Evolutionary conservation across 2,329 filamentous ascomycete species (phyloP), one percentile per base, ranked within the genome.

Genomic region (Volutella citrinella): DNA sequence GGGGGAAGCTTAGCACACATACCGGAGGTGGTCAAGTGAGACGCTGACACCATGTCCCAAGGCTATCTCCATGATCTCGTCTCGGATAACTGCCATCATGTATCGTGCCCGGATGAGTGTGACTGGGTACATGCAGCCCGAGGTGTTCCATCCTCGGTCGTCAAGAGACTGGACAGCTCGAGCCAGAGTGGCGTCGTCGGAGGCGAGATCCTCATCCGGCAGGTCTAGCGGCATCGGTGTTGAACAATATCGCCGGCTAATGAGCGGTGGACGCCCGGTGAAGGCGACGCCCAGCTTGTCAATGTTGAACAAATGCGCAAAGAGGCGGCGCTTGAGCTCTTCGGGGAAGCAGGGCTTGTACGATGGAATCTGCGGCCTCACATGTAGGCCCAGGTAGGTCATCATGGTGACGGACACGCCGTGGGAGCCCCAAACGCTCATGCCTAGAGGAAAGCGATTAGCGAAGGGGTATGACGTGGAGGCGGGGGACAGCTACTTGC

Each of bases 11-110:
- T n/a, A n/a, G n/a, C n/a, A n/a, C n/a, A n/a, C n/a, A n/a, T n/a
- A n/a, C n/a, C n/a, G n/a, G n/a, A n/a, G n/a, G n/a, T n/a, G n/a
- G n/a, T n/a, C n/a, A n/a, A n/a, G n/a, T n/a, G n/a, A n/a, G n/a
- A n/a, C n/a, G n/a, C n/a, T n/a, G n/a, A n/a, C n/a, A n/a, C n/a
- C n/a, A n/a, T 33, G 48, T 3, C 69, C 69, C 0, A 80, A 55
- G 0, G 75, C 74, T 15, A 80, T 62, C 42, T 80, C 73, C 5
- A 82, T 61, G 5, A 82, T 69, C 29, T 82, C 76, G 40, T 82
- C 77, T 4, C 72, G 64, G 7, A 81, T 64, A 1, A 63, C 49
- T 3, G 69, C 67, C 20, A 80, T 63, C 10, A 67, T 60, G 3
- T 64, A 61, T 27, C 69, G 67, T 0, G 71, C 66, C 16, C 76